A percentile compares a stretch with the other conserved stretches of the same genome.
Conservation (phyloP, 1,139 yeast species). For the Yamadazyma siamensis region DNA sequence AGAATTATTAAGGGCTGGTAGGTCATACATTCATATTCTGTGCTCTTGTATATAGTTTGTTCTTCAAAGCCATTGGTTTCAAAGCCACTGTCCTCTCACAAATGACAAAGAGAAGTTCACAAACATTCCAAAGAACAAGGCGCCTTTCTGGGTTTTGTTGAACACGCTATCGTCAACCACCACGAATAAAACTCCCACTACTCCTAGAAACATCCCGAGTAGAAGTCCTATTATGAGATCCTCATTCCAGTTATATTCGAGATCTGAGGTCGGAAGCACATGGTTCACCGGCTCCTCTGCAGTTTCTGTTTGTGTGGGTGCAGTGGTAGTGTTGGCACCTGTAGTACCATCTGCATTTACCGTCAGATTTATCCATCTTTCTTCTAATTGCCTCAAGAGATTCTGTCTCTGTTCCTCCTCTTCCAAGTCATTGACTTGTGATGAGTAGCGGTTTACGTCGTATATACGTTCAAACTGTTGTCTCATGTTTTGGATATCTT, state of each 20-base stretch:
- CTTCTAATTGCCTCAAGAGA: conserved; percentile 66
- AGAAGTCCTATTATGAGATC: conserved; percentile 63
- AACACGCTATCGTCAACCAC: conserved; percentile 55
- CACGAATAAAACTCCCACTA: conserved; percentile 54
- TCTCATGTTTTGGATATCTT: conserved; percentile 69
- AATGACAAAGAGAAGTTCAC: conserved; percentile 58
- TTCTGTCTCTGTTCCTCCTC: conserved; percentile 36
- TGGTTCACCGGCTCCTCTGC: conserved; percentile 13
- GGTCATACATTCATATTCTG: conserved; percentile 36
- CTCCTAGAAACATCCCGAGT: conserved; percentile 64
- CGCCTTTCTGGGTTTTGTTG: conserved; percentile 57
- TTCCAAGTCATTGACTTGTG: conserved; percentile 38
- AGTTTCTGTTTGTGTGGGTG: conserved; percentile 6
- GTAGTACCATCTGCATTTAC: conserved; percentile 25
- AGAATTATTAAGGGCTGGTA: conserved; percentile 48
- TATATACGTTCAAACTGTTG: conserved; percentile 71
- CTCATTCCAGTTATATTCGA: conserved; percentile 42
- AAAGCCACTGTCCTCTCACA: conserved; percentile 48
- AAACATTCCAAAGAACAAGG: conserved; percentile 59
- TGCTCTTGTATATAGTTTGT: conserved; percentile 3
- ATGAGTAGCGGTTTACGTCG: conserved; percentile 14
- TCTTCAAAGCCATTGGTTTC: too few species aligned
- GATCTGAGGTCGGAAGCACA: conserved; percentile 24
- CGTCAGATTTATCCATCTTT: conserved; percentile 86
- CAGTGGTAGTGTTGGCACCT: conserved; percentile 1